phyloP scores from a whole-genome alignment of 2,329 filamentous ascomycete genomes.

The Alternaria incomplexa region DNA sequence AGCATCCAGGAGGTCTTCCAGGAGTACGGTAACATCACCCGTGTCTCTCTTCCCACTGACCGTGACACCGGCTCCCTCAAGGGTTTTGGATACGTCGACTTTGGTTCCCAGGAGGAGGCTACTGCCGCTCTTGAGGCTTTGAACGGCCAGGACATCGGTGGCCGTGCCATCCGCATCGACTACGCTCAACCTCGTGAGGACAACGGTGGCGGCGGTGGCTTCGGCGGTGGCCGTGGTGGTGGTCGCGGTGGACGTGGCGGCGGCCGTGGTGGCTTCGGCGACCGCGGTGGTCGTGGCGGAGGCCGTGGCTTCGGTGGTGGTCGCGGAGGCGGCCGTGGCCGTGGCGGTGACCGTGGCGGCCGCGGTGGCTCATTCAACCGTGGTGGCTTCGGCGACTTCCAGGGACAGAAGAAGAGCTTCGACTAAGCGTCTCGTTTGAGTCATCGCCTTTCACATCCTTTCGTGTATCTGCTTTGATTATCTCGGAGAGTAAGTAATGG shows the following conservation, averaged over 20 bases:
- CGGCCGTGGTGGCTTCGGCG: conserved; percentile 58
- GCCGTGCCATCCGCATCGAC: conserved; percentile 82
- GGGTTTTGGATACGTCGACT: conserved; percentile 92
- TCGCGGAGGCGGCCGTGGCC: conserved; percentile 53
- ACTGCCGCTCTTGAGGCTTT: conserved; percentile 73
- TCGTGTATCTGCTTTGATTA: conserved; percentile 27
- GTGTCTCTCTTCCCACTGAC: conserved; percentile 88
- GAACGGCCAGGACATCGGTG: conserved; percentile 73
- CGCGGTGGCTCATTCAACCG: conserved; percentile 55
- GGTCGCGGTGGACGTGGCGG: conserved; percentile 50
- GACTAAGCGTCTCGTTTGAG: conserved; percentile 32
- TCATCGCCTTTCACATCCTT: conserved; percentile 4
- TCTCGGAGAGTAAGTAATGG: conserved; percentile 34
- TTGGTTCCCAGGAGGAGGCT: conserved; percentile 81
- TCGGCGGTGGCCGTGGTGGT: conserved; percentile 59
- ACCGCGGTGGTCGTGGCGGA: conserved; percentile 58
- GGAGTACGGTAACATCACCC: conserved; percentile 72
- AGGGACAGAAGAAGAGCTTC: conserved; percentile 82
- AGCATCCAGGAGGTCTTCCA: conserved; percentile 75
- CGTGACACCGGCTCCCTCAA: conserved; percentile 83
- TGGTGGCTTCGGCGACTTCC: conserved; percentile 69
- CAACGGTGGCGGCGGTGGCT: conserved; percentile 62
- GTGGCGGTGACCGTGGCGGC: conserved; percentile 54
- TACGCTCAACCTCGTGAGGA: conserved; percentile 72
- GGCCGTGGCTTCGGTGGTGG: conserved; percentile 56